A percentile compares a stretch with the other conserved stretches of the same genome.
Evolutionary conservation across 1,284 basidiomycete genomes (phyloP).

Genomic region (Papiliotrema terrestris): DNA sequence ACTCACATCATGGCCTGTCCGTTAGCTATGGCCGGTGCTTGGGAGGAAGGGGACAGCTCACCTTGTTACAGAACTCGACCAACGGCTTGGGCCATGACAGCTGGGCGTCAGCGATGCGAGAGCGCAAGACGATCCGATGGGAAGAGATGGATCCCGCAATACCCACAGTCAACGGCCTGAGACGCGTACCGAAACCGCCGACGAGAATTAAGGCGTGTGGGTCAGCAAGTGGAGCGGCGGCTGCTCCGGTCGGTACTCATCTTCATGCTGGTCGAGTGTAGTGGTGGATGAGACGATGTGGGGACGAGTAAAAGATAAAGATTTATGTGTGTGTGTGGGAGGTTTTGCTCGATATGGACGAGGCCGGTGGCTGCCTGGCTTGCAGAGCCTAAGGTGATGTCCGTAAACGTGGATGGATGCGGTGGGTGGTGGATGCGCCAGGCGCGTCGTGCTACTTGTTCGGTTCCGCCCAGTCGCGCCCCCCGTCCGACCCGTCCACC

Average conservation of each 20-base stretch:
- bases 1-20: constrained; percentile 49
- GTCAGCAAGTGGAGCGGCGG: constrained; percentile 15
- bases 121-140: constrained; percentile 5
- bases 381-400: no score
- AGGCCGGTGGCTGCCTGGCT: neutral
- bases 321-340: neutral
- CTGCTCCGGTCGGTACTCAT: constrained; percentile 19
- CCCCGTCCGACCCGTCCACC: no score
- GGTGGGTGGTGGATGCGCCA: no score
- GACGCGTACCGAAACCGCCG: constrained; percentile 54
- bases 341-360: neutral
- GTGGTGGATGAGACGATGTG: constrained; percentile 2
- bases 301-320: neutral
- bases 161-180: constrained; percentile 54
- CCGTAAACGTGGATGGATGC: no score
- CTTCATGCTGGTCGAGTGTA: constrained; percentile 34
- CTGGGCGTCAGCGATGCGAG: constrained; percentile 10
- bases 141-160: neutral
- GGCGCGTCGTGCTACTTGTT: no score
- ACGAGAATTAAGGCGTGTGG: constrained; percentile 51
- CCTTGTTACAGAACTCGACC: constrained; percentile 55
- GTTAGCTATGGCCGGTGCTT: constrained; percentile 1
- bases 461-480: no score
- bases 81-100: constrained; percentile 54
- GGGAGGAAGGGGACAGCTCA: constrained; percentile 18